These are phyloP conservation scores for Cyphellophora europaea DNA, from an alignment of 2,329 filamentous ascomycete species.

Conservation along the genomic window DNA sequence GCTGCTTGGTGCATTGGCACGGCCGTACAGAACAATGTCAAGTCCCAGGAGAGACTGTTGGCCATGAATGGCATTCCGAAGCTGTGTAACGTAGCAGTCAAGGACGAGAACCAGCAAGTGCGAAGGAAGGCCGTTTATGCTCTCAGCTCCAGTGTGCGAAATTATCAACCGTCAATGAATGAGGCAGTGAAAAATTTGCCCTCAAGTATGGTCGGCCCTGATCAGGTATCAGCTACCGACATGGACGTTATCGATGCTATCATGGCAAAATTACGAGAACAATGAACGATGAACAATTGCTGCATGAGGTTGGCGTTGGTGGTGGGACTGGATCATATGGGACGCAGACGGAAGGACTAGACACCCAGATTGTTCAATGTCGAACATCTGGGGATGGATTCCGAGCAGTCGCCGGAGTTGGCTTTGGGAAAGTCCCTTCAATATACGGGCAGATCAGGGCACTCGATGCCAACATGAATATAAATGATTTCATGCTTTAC, in stretches of 20 bases:
- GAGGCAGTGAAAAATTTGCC: conserved; percentile 59
- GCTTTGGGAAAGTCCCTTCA: too few species aligned
- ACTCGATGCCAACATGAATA: too few species aligned
- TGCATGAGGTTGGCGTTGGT: too few species aligned
- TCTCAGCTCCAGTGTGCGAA: conserved; percentile 74
- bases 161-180: conserved; percentile 70
- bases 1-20: conserved; percentile 93
- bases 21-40: conserved; percentile 90
- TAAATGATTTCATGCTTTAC: too few species aligned
- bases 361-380: too few species aligned
- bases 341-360: too few species aligned
- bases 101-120: conserved; percentile 53
- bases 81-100: conserved; percentile 56
- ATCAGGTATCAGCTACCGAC: conserved; percentile 67
- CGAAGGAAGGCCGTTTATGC: conserved; percentile 85
- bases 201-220: conserved; percentile 47
- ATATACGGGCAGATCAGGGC: too few species aligned
- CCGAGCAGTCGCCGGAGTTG: too few species aligned
- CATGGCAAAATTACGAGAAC: conserved; percentile 50
- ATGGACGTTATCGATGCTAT: conserved; percentile 79
- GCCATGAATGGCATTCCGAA: conserved; percentile 57
- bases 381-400: too few species aligned
- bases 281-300: too few species aligned
- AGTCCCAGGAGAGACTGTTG: conserved; percentile 65
- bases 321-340: too few species aligned